Evolutionary conservation across 345 rosid genomes (phyloP).

Genomic region (Eucalyptus cloeziana): DNA sequence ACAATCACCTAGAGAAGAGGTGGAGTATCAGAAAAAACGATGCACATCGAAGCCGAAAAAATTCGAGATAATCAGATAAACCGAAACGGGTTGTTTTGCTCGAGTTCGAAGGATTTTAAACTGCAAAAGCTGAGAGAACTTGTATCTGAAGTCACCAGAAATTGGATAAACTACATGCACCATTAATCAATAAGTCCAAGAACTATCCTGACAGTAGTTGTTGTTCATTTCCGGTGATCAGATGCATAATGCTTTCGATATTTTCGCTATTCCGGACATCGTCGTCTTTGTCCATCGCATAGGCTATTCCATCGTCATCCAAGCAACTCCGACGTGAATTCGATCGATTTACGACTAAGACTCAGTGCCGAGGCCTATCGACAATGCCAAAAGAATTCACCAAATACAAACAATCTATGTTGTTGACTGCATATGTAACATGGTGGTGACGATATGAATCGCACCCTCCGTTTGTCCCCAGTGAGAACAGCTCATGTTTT

Average conservation of each 20-base stretch:
- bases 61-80: neutral
- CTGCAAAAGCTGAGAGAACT: neutral
- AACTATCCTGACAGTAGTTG: neutral
- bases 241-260: neutral
- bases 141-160: neutral
- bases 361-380: neutral
- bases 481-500: neutral
- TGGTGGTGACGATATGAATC: neutral
- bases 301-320: neutral
- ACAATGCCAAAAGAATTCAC: neutral
- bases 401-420: neutral
- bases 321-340: neutral
- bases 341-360: neutral
- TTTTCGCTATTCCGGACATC: neutral
- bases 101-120: neutral
- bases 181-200: neutral
- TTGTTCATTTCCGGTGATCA: neutral
- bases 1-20: slow-evolving; percentile 2
- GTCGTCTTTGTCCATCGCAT: neutral
- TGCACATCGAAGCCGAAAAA: neutral
- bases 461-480: neutral
- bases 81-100: neutral
- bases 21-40: neutral
- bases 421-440: neutral
- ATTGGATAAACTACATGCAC: neutral